Evolutionary conservation across 192 early-diverging fungal genomes (phyloP).

Genomic region (Dissophora globulifera): DNA sequence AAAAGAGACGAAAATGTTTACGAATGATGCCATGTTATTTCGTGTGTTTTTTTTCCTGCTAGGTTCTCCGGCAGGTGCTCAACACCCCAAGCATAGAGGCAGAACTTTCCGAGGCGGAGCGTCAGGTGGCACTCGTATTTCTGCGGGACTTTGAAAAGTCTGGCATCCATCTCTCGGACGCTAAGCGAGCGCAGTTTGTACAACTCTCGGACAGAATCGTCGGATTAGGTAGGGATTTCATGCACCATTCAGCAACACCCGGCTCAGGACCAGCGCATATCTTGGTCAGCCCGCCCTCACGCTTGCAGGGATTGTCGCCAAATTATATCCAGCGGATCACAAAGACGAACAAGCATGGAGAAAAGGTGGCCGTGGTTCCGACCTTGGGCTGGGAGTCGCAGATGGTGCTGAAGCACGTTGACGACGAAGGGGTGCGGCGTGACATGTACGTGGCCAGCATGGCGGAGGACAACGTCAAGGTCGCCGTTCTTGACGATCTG

Average conservation of each 20-base stretch:
- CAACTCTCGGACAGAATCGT: slow-evolving; percentile 86
- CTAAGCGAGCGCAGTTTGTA: slow-evolving; percentile 78
- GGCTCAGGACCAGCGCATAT: slow-evolving; percentile 48
- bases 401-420: slow-evolving; percentile 71
- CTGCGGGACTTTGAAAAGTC: slow-evolving; percentile 94
- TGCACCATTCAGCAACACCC: slow-evolving; percentile 56
- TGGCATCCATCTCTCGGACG: slow-evolving; percentile 85
- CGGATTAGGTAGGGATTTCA: slow-evolving; percentile 78
- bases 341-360: slow-evolving; percentile 32
- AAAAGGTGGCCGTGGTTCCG: slow-evolving; percentile 64
- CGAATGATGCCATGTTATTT: too few species aligned
- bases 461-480: slow-evolving; percentile 69
- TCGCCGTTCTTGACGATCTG: slow-evolving; percentile 77
- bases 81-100: slow-evolving; percentile 64
- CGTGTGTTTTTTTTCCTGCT: too few species aligned
- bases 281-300: slow-evolving; percentile 46
- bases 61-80: slow-evolving; percentile 76
- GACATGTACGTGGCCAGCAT: slow-evolving; percentile 82
- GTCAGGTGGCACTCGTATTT: slow-evolving; percentile 82
- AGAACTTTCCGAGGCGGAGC: slow-evolving; percentile 75
- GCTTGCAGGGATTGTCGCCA: slow-evolving; percentile 54
- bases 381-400: slow-evolving; percentile 67
- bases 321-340: slow-evolving; percentile 42
- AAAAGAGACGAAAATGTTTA: too few species aligned
- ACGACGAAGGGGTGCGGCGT: slow-evolving; percentile 72